Conservation (phyloP, 2,329 filamentous ascomycete species). For the Diaporthe batatas region DNA sequence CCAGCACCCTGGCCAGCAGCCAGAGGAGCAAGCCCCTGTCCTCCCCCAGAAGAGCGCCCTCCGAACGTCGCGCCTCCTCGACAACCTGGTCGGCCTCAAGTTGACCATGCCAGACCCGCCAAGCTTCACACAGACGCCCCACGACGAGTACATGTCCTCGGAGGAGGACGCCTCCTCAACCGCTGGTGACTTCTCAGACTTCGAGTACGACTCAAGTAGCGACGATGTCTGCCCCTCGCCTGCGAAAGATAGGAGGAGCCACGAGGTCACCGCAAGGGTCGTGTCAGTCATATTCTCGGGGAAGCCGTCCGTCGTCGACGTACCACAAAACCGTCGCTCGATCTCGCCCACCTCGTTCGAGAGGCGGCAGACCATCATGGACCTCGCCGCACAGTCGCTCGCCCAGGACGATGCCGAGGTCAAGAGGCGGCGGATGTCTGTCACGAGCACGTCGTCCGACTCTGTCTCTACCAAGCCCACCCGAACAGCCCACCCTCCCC, state of each 20-base stretch:
- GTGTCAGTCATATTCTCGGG: conserved; percentile 72
- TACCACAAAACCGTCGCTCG: conserved; percentile 59
- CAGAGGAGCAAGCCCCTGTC: conserved; percentile 54
- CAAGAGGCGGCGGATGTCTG: conserved; percentile 49
- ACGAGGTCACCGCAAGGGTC: conserved; percentile 69
- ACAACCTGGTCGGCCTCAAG: conserved; percentile 53
- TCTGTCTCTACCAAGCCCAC: conserved; percentile 44
- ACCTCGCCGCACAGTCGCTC: conserved; percentile 13
- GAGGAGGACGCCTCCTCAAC: conserved; percentile 76
- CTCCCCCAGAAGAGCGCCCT: conserved; percentile 65
- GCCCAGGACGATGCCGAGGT: conserved; percentile 44
- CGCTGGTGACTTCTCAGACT: conserved; percentile 71
- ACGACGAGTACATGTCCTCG: conserved; percentile 74
- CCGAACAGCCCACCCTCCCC: conserved; percentile 50
- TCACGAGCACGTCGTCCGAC: conserved; percentile 49
- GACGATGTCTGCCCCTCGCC: conserved; percentile 43
- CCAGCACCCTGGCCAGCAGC: conserved; percentile 41
- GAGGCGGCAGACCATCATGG: conserved; percentile 46
- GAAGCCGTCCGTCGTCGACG: conserved; percentile 70
- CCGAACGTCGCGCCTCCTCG: conserved; percentile 61
- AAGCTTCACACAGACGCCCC: conserved; percentile 60
- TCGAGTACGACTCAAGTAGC: conserved; percentile 56
- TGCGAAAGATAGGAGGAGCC: conserved; percentile 53
- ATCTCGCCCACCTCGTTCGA: conserved; percentile 56
- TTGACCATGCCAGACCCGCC: conserved; percentile 48